Base-by-base conservation (phyloP, 306 rosid genomes). In the Pterocarpus macrocarpus region DNA sequence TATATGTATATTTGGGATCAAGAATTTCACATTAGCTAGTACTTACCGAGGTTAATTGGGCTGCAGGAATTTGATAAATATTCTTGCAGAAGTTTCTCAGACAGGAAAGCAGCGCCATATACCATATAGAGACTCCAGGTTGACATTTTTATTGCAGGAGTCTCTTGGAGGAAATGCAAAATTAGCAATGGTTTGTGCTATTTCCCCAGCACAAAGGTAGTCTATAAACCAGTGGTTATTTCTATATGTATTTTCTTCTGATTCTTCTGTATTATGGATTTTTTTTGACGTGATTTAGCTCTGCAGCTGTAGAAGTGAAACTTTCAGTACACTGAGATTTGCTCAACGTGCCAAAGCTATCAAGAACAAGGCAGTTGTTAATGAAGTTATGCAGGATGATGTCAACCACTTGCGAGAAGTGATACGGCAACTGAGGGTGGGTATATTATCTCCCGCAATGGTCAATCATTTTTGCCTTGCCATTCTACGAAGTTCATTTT, bases 91-190 rank as follows among this genome's bases (percentile, higher is more conserved):
- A 89, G 88, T 96, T 87, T 96, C 99, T 82, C 99, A 94, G 81
- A 89, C 97, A 30, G 99, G 99, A 86, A 96, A 89, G 85, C 99
- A 90, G 70, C 90, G 99, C 67, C 99, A 96, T 87, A 92, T 96
- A 86, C 99, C 99, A 10, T 96, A 96, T 43, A 90, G 99, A 88
- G 99, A 96, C 79, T 96, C 99, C 83, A 88, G 97, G 82, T 78
- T 96, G 88, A 96, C 99, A 65, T 96, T 96, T 86, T 86, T 96
- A 64, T 86, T 96, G 89, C 98, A 96, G 90, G 99, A 96, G 58
- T 94, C 98, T 82, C 98, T 96, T 5, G 99, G 99, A 65, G 99
- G 98, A 67, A 96, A 96, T 92, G 97, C 98, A 55, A 96, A 94
- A 80, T 85, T 96, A 80, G 99, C 99, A n/a, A 94, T 96, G 99